Conservation (phyloP, 2,329 filamentous ascomycete genomes). For the Verticillium zaregamsianum region DNA sequence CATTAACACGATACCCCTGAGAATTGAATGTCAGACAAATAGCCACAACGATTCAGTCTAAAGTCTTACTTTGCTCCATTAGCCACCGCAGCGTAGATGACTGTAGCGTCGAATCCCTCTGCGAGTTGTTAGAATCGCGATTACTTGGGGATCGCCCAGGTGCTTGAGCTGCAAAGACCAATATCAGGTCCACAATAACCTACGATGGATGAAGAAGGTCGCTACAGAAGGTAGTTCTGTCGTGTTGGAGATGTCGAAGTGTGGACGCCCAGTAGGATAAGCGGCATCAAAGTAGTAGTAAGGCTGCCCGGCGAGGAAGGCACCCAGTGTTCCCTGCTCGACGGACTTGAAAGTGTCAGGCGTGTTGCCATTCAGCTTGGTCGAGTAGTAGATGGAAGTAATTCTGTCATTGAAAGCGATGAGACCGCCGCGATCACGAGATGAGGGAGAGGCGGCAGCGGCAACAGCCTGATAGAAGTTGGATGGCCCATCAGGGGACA, state of each 20-base stretch:
- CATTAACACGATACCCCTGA: constrained; percentile 24
- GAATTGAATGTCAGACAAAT: not conserved
- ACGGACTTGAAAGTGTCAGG: constrained; percentile 48
- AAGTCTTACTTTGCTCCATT: constrained; percentile 24
- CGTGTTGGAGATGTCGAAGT: constrained; percentile 27
- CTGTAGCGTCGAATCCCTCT: constrained; percentile 26
- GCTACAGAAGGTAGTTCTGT: constrained; percentile 38
- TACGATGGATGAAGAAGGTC: constrained; percentile 40
- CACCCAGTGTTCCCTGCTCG: constrained; percentile 44
- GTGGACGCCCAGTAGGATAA: constrained; percentile 33
- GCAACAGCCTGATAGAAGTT: constrained; percentile 50
- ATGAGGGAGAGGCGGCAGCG: constrained; percentile 36
- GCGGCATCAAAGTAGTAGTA: constrained; percentile 49
- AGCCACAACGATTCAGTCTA: not conserved
- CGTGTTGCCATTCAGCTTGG: constrained; percentile 50
- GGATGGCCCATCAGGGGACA: constrained; percentile 48
- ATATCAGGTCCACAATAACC: constrained; percentile 2
- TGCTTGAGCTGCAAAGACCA: not conserved
- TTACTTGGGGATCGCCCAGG: too few relatives aligned
- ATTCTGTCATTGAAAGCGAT: constrained; percentile 48
- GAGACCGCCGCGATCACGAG: constrained; percentile 40
- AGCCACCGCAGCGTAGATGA: constrained; percentile 24
- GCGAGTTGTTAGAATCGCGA: not conserved
- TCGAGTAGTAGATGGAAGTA: constrained; percentile 45
- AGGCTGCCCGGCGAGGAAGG: constrained; percentile 47